phyloP scores from a whole-genome alignment of 352 stramenopile genomes.

The Phytophthora tubulina region DNA sequence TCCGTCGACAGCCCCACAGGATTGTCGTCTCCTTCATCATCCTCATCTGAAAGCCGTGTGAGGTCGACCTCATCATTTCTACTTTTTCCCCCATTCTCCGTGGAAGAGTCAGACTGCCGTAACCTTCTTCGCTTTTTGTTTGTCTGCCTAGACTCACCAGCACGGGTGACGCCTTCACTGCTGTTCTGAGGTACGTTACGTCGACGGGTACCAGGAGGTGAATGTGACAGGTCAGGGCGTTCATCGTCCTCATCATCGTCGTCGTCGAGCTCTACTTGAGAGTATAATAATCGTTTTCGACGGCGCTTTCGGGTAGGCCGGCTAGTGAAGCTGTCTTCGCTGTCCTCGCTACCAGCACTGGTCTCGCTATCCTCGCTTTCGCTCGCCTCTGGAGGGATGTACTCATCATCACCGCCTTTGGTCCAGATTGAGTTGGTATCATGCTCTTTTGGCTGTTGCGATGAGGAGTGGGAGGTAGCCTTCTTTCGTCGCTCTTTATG shows the following conservation, averaged over 20 bases:
- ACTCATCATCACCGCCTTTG: slow-evolving; percentile 34
- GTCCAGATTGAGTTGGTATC: slow-evolving; percentile 28
- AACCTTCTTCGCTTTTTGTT: slow-evolving; percentile 41
- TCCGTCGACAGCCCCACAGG: neutral
- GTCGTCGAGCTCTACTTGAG: slow-evolving; percentile 53
- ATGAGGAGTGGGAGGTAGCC: neutral
- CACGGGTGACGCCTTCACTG: slow-evolving; percentile 7
- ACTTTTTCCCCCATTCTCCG: slow-evolving; percentile 21
- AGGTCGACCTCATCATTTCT: slow-evolving; percentile 31
- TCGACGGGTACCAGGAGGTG: slow-evolving; percentile 14
- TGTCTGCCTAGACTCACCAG: slow-evolving; percentile 5
- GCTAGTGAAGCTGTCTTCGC: slow-evolving; percentile 19
- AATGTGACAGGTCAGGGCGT: slow-evolving; percentile 48
- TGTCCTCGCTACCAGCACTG: slow-evolving; percentile 22
- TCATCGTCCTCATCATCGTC: slow-evolving; percentile 62
- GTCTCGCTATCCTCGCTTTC: slow-evolving; percentile 32
- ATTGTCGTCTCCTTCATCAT: slow-evolving; percentile 8
- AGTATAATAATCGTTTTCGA: slow-evolving; percentile 62
- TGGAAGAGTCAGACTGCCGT: slow-evolving; percentile 3
- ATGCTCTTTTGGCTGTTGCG: slow-evolving; percentile 17
- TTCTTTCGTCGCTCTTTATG: slow-evolving; percentile 10
- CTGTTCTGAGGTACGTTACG: slow-evolving; percentile 2
- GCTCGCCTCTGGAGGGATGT: slow-evolving; percentile 32
- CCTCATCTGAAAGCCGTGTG: slow-evolving; percentile 31
- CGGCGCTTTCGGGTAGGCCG: slow-evolving; percentile 24